Conservation (phyloP, 805 yeast species). For the Candida xyloterini region DNA sequence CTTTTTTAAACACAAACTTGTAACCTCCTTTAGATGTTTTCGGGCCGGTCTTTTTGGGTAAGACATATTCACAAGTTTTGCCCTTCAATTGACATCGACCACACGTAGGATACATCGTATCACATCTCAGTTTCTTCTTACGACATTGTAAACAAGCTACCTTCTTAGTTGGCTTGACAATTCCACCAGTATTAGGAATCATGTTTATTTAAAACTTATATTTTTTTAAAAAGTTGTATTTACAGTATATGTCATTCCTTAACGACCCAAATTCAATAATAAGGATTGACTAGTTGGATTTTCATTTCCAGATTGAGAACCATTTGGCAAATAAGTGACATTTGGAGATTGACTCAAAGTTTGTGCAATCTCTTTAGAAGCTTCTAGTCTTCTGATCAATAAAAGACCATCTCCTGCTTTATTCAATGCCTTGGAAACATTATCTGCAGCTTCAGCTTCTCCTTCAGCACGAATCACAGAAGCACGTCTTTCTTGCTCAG, state of each 20-base stretch:
- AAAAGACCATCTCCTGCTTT: conserved; percentile 96
- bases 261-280: conserved; percentile 69
- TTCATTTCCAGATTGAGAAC: conserved; percentile 37
- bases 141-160: conserved; percentile 35
- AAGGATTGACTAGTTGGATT: conserved; percentile 49
- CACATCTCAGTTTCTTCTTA: conserved; percentile 32
- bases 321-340: conserved; percentile 81
- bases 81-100: conserved; percentile 23
- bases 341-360: conserved; percentile 82
- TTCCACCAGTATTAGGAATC: neutral
- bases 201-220: neutral
- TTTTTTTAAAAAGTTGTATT: conserved; percentile 1
- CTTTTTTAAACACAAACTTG: neutral
- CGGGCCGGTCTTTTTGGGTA: conserved; percentile 34
- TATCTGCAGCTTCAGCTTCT: conserved; percentile 98
- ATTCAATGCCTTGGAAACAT: conserved; percentile 84
- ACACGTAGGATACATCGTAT: conserved; percentile 27
- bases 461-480: conserved; percentile 96
- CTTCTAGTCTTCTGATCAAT: conserved; percentile 92
- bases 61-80: conserved; percentile 24
- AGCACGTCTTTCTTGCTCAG: conserved; percentile 97
- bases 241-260: conserved; percentile 8
- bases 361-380: conserved; percentile 90
- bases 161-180: conserved; percentile 9
- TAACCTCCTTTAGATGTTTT: conserved; percentile 9